Percentiles rank a stretch among this genome's conserved stretches.
These are phyloP conservation scores for Clarireedia monteithiana DNA, from an alignment of 2,329 filamentous ascomycete species.

Conservation along the genomic window DNA sequence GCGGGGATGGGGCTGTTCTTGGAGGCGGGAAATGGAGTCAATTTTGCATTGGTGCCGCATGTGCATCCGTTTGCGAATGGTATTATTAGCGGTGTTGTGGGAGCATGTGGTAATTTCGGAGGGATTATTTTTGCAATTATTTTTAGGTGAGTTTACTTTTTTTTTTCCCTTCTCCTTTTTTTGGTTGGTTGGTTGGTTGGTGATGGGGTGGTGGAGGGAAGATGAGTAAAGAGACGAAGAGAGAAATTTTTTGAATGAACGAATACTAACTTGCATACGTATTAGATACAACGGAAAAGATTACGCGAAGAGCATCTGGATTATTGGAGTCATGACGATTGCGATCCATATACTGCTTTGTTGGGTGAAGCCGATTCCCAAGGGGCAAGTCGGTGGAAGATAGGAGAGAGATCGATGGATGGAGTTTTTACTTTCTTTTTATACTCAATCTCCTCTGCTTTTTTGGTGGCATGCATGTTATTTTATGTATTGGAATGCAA, in stretches of 20 bases:
- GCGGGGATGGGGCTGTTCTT: slow-evolving; percentile 74
- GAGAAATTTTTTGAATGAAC: no score
- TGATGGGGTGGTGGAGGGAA: neutral
- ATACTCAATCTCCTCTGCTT: no score
- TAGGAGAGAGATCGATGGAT: slow-evolving; percentile 19
- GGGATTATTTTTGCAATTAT: slow-evolving; percentile 79
- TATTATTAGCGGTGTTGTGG: slow-evolving; percentile 65
- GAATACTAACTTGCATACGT: no score
- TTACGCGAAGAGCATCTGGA: slow-evolving; percentile 69
- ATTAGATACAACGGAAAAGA: slow-evolving; percentile 51
- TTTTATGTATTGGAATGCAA: no score
- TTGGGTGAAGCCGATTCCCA: slow-evolving; percentile 55
- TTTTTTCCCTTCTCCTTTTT: no score
- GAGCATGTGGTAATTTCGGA: slow-evolving; percentile 75
- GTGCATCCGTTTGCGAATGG: slow-evolving; percentile 76
- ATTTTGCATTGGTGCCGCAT: slow-evolving; percentile 81
- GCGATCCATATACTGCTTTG: slow-evolving; percentile 57
- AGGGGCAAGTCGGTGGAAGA: slow-evolving; percentile 41
- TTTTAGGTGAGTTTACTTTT: slow-evolving; percentile 38
- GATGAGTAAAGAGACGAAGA: neutral
- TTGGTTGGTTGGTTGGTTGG: slow-evolving; percentile 30
- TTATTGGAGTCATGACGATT: slow-evolving; percentile 71
- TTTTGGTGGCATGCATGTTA: no score
- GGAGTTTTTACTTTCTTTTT: neutral
- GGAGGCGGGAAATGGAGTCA: slow-evolving; percentile 78